Percentiles rank a stretch among this genome's conserved stretches.
Evolutionary conservation across 805 yeast species (phyloP).

Genomic region (Pichia phayaonensis): DNA sequence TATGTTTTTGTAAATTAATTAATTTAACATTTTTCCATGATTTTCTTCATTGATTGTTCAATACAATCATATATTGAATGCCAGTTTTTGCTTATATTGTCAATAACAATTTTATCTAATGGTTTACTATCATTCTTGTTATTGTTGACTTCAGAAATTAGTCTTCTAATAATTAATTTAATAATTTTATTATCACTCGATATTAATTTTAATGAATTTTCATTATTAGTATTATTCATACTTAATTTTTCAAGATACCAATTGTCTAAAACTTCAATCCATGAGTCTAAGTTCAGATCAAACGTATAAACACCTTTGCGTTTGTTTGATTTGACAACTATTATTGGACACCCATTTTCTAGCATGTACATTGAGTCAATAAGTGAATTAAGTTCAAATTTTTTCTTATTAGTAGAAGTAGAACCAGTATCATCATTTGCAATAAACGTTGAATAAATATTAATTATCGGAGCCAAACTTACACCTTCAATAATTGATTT

Average conservation of each 20-base stretch:
- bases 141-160: neutral
- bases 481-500: constrained; percentile 34
- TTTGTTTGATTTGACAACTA: constrained; percentile 32
- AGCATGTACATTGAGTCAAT: constrained; percentile 18
- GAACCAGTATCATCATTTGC: constrained; percentile 12
- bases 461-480: constrained; percentile 48
- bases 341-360: constrained; percentile 35
- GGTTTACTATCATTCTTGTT: neutral
- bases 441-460: constrained; percentile 23
- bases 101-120: neutral
- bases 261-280: constrained; percentile 42
- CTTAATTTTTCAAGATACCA: constrained; percentile 17
- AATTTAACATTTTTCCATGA: constrained; percentile 4
- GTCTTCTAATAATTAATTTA: neutral
- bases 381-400: constrained; percentile 3
- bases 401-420: neutral
- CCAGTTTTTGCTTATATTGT: neutral
- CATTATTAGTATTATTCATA: neutral
- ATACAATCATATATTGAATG: constrained; percentile 4
- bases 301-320: constrained; percentile 30
- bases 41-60: constrained; percentile 3
- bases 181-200: neutral
- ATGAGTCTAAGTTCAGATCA: constrained; percentile 33
- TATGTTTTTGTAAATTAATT: neutral
- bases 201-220: neutral